phyloP scores from a whole-genome alignment of 106 monocot genomes.

The Dendrobium officinale region DNA sequence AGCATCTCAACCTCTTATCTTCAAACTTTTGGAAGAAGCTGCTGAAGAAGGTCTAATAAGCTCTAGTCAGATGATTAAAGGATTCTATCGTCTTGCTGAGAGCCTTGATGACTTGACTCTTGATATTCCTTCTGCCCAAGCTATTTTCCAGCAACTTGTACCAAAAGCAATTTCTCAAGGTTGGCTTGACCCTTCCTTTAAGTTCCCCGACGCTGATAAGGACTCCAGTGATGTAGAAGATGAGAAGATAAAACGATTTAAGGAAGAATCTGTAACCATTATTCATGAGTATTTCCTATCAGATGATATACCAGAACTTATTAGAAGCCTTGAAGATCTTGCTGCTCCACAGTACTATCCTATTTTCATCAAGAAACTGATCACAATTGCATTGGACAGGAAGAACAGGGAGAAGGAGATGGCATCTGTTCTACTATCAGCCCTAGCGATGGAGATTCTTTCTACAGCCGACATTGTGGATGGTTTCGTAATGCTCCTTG shows the following conservation, averaged over 20 bases:
- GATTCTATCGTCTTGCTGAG: conserved; percentile 56
- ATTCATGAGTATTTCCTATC: conserved; percentile 85
- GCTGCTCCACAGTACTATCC: conserved; percentile 58
- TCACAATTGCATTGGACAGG: conserved; percentile 89
- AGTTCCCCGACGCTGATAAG: conserved; percentile 23
- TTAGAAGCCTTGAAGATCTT: conserved; percentile 73
- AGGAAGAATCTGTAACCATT: conserved; percentile 61
- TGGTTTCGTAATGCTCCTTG: conserved; percentile 81
- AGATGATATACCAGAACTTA: conserved; percentile 74
- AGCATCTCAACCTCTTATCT: conserved; percentile 42
- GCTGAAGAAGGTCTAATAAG: conserved; percentile 75
- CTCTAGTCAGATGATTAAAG: conserved; percentile 89
- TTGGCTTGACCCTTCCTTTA: conserved; percentile 73
- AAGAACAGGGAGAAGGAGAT: conserved; percentile 96
- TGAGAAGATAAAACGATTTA: conserved; percentile 52
- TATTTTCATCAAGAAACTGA: conserved; percentile 80
- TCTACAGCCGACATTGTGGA: conserved; percentile 64
- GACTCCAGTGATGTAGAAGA: conserved; percentile 20
- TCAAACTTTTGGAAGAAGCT: conserved; percentile 69
- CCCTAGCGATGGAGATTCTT: conserved; percentile 65
- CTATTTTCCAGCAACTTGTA: conserved; percentile 35
- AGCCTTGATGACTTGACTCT: conserved; percentile 84
- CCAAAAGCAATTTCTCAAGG: conserved; percentile 58
- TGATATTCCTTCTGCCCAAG: conserved; percentile 80
- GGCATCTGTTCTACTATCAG: conserved; percentile 76